These are phyloP conservation scores for Linderina pennispora DNA, from an alignment of 192 early-diverging fungal genomes.

Conservation along the genomic window DNA sequence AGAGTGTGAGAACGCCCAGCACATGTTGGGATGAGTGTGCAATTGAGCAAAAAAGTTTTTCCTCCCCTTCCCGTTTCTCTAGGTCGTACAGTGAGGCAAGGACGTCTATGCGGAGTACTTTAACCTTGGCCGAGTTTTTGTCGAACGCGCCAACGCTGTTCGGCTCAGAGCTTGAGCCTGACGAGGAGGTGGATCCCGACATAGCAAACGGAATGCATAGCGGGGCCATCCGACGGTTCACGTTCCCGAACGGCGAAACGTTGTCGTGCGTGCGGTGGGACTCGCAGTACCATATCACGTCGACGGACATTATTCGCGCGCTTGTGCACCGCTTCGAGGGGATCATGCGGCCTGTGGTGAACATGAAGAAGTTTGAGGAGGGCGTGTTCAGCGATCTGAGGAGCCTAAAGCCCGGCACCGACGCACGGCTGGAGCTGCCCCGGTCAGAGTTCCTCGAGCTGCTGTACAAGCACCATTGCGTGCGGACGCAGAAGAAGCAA, in stretches of 20 bases:
- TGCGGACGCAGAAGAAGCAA: slow-evolving; percentile 98
- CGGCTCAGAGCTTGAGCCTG: slow-evolving; percentile 32
- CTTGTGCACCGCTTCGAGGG: slow-evolving; percentile 88
- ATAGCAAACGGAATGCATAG: slow-evolving; percentile 26
- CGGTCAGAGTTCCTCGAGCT: slow-evolving; percentile 91
- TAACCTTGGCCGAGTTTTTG: slow-evolving; percentile 39
- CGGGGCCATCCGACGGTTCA: slow-evolving; percentile 38
- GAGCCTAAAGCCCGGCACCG: slow-evolving; percentile 91
- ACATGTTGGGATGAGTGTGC: too few relatives aligned
- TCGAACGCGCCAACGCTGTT: slow-evolving; percentile 46
- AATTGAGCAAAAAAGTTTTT: background rate
- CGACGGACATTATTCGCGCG: slow-evolving; percentile 91
- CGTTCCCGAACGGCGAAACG: slow-evolving; percentile 77
- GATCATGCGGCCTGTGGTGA: slow-evolving; percentile 79
- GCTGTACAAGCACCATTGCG: slow-evolving; percentile 92
- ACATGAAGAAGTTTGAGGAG: slow-evolving; percentile 97
- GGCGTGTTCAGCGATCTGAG: slow-evolving; percentile 94
- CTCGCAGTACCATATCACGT: slow-evolving; percentile 89
- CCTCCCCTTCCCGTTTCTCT: background rate
- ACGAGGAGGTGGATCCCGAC: slow-evolving; percentile 39
- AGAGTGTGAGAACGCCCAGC: too few relatives aligned
- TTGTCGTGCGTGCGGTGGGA: slow-evolving; percentile 95
- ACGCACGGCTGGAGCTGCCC: slow-evolving; percentile 88
- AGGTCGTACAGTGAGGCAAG: too few relatives aligned
- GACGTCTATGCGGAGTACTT: slow-evolving; percentile 17